Evolutionary conservation across 2,329 filamentous ascomycete species (phyloP), one percentile per base, ranked within the genome.

Genomic region (Fonsecaea pedrosoi): DNA sequence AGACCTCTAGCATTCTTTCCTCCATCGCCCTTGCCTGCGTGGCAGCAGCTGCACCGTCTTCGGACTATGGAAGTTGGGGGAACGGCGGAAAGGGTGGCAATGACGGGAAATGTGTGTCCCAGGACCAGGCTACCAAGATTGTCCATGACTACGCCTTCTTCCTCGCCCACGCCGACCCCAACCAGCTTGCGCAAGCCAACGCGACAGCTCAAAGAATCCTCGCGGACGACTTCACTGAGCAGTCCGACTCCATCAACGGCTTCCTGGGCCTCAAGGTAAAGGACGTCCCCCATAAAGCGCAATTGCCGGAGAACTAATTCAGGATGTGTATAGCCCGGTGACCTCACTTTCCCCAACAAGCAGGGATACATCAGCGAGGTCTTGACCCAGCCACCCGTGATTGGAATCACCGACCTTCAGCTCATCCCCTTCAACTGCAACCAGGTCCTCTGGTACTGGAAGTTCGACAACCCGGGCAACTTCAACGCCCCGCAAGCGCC

Each of bases 111-210:
- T 61, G 45, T 13, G 35, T 61, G 15, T 38, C 59, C n/a, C 48
- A 61, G 10, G 59, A 54, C 21, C 59, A 61, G 34, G 59, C 59
- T 8, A 61, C 48, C 4, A 50, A 61, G 59, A 15, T 61, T 34
- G 59, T 61, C 32, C 59, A 61, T 34, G 59, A 61, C 45, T 61
- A 54, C 45, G 42, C 59, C 15, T 61, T 61, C 59, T 61, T 61
- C 45, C 59, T 61, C 4, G 59, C 59, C 15, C 59, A 61, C n/a
- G 48, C 42, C 13, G 59, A 61, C 21, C 34, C 59, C n/a, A 61
- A 34, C 21, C 59, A 61, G 18, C 10, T 61, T 32, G 30, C 34
- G 40, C 42, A 61, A 40, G 59, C 59, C 45, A 61, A 61, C 32
- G 59, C 59, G 7, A 61, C 59, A 6, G 59, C 59, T 9, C 59